Evolutionary conservation across 768 basidiomycete genomes (phyloP), one percentile per base, ranked within the genome.

Genomic region (Obba rivulosa): DNA sequence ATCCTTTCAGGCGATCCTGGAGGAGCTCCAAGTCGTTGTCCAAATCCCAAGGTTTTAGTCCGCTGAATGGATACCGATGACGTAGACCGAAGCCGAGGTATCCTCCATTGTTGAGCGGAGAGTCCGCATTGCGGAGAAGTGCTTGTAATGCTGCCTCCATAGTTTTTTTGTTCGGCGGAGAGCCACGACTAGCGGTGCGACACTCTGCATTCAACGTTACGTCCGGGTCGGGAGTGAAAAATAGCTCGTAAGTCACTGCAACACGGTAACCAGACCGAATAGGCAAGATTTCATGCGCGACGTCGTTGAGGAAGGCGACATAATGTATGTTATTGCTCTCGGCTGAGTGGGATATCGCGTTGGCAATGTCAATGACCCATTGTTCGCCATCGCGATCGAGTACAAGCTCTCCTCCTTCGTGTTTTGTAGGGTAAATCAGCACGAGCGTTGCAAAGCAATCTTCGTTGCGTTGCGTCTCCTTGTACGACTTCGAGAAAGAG

Each of bases 361-460:
- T 16, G 2, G 66, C 58, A 14, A 73, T 67, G 49, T 75, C 71
- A 38, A 73, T 46, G 7, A 28, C 8, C 42, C 39, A 54, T 25
- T 49, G 17, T 16, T 45, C n/a, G 10, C 41, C 52, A 1, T 55
- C 28, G 11, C 54, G 51, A 10, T 34, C 31, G 18, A 80, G 59
- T 3, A 65, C 42, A 11, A 77, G 64, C 20, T 61, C 54, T 1
- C 77, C 78, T 1, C 77, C 77, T 47, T 71, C 61, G 52, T 79
- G 72, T 0, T 50, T 21, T 3, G 71, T 71, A 13, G 77, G 77
- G 42, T 78, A 68, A 10, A 74, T 24, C 34, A 79, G 54, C 0
- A 79, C 70, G 8, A 81, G 66, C 1, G 78, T 77, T 1, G 72
- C 78, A 31, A 80, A 53, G 45, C 39, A 43, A 13, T n/a, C 28